Base-by-base conservation (phyloP, 345 rosid species). In the Euclidium syriacum region DNA sequence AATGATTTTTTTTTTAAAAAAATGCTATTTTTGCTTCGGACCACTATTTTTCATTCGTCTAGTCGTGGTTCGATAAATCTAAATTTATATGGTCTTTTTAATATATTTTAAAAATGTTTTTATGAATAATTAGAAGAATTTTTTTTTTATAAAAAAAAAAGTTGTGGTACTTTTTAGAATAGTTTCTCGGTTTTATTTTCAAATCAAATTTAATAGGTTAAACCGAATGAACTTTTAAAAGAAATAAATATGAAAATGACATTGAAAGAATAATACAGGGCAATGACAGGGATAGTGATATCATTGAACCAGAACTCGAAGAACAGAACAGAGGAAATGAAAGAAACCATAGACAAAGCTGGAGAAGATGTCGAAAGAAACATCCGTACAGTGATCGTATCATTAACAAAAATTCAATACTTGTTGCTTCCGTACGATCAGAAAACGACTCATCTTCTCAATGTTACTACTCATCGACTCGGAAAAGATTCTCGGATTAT, bases 401-500 rank as follows among this genome's bases (percentile, higher is more conserved):
- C 79, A 1, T 39, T 81, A 63, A 71, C 74, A 2, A 58, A 70
- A 47, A 81, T 83, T 40, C 73, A 85, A 39, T 18, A 62, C 10
- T 53, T 76, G 14, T 68, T 88, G 48, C 77, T 60, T 49, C 87
- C 87, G 0, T 85, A 85, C 30, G 81, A 77, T 68, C 76, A 56
- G 5, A 33, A 46, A 2, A 73, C 70, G 6, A 59, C 85, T 10
- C 33, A 24, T 36, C 70, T 42, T 27, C 64, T 85, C 59, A 77
- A 81, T 34, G 58, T 64, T 19, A 79, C 84, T 3, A 57, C 67
- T 5, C 81, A 73, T 41, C 72, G 59, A 25, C 82, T 88, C 2
- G 56, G 79, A 1, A 79, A 52, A 8, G 85, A 75, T 25, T 79
- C 88, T 1, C 52, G 24, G 15, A 27, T 32, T 48, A 78, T 88